A percentile compares a stretch with the other conserved stretches of the same genome.
Evolutionary conservation across 139 green algal species (phyloP).

Genomic region (Microglena sp.): DNA sequence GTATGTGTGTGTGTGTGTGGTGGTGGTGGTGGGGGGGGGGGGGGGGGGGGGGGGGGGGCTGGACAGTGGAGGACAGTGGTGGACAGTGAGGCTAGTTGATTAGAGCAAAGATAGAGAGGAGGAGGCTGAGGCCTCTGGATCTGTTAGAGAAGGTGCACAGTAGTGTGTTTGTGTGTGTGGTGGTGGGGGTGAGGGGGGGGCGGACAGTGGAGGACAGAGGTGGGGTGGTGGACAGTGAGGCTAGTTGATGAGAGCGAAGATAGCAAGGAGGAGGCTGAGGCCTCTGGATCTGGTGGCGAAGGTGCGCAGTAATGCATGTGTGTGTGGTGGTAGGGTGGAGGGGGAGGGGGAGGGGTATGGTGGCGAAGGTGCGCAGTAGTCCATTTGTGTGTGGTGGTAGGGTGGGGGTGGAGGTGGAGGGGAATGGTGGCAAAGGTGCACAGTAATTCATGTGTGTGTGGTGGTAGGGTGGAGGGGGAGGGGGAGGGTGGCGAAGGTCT

Average conservation of each 20-base stretch:
- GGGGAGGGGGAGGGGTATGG: too few species aligned
- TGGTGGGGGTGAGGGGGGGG: background rate
- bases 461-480: too few species aligned
- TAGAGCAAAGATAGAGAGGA: slow-evolving; percentile 23
- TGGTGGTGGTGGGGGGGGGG: background rate
- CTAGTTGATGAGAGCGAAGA: slow-evolving; percentile 24
- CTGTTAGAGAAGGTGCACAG: slow-evolving; percentile 8
- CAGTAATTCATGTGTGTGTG: too few species aligned
- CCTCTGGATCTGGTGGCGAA: slow-evolving; percentile 3
- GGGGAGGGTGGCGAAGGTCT: too few species aligned
- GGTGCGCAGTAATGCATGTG: background rate
- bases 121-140: background rate
- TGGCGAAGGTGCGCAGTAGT: too few species aligned
- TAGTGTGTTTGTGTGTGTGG: background rate
- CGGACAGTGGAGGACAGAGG: background rate
- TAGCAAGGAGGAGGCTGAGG: slow-evolving; percentile 17
- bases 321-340: background rate
- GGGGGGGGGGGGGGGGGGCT: background rate
- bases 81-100: slow-evolving; percentile 23
- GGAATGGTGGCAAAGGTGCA: too few species aligned
- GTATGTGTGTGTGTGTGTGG: background rate
- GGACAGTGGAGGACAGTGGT: slow-evolving; percentile 1
- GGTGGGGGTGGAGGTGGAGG: too few species aligned
- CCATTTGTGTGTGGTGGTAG: too few species aligned
- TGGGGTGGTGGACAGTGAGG: slow-evolving; percentile 12